phyloP scores from a whole-genome alignment of 2,329 filamentous ascomycete species.

The Fusarium drepaniforme region DNA sequence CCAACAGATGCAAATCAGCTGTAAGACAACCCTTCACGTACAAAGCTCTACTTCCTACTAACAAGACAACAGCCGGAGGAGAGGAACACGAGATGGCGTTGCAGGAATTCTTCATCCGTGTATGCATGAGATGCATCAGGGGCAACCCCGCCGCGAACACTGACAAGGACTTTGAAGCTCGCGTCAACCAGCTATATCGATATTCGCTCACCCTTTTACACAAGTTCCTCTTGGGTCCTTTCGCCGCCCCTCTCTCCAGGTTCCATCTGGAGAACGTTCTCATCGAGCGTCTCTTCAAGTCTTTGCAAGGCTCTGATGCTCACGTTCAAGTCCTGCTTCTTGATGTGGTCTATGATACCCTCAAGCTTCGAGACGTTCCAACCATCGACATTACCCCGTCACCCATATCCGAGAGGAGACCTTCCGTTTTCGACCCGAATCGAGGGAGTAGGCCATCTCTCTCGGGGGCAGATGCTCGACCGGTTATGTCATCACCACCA shows the following conservation, averaged over 20 bases:
- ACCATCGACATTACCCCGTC: slow-evolving; percentile 56
- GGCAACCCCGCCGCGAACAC: slow-evolving; percentile 36
- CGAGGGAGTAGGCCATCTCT: slow-evolving; percentile 56
- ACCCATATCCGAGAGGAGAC: slow-evolving; percentile 61
- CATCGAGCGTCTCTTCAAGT: slow-evolving; percentile 74
- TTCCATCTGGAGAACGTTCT: slow-evolving; percentile 78
- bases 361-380: slow-evolving; percentile 72
- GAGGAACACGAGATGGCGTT: slow-evolving; percentile 69
- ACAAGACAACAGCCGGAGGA: slow-evolving; percentile 56
- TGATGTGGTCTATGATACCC: slow-evolving; percentile 79
- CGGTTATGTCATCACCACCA: slow-evolving; percentile 64
- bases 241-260: slow-evolving; percentile 68
- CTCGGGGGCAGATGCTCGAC: slow-evolving; percentile 44
- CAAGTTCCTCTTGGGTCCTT: slow-evolving; percentile 75
- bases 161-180: slow-evolving; percentile 47
- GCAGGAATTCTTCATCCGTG: slow-evolving; percentile 76
- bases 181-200: slow-evolving; percentile 77
- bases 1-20: slow-evolving; percentile 52
- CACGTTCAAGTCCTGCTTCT: slow-evolving; percentile 83
- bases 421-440: slow-evolving; percentile 56
- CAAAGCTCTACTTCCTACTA: slow-evolving; percentile 19
- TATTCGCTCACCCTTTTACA: slow-evolving; percentile 77
- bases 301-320: slow-evolving; percentile 72
- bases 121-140: slow-evolving; percentile 72
- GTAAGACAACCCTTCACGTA: slow-evolving; percentile 55